A percentile compares a stretch with the other conserved stretches of the same genome.
Conservation (phyloP, 2,329 filamentous ascomycete genomes). For the Chrysosphaeria jannelii region DNA sequence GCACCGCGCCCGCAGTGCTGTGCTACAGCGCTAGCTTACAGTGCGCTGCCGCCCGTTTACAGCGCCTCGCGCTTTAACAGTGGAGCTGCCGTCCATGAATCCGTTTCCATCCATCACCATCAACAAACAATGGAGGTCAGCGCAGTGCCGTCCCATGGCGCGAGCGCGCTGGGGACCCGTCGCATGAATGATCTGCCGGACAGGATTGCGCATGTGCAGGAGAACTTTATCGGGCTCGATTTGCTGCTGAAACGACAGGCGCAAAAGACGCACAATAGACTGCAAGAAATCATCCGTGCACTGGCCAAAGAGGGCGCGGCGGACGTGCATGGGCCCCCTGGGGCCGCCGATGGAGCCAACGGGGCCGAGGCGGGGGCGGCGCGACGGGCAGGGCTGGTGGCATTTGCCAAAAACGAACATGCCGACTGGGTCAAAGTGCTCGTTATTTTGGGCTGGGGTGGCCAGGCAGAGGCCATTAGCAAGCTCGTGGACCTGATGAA, state of each 20-base stretch:
- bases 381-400: conserved; percentile 47
- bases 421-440: conserved; percentile 79
- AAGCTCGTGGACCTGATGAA: conserved; percentile 66
- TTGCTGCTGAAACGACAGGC: conserved; percentile 48
- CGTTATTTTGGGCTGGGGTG: conserved; percentile 73
- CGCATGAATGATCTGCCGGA: conserved; percentile 26
- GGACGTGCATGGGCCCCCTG: conserved; percentile 6
- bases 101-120: no score
- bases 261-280: conserved; percentile 54
- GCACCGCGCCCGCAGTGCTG: no score
- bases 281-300: conserved; percentile 38
- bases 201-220: conserved; percentile 39
- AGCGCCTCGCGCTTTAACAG: no score
- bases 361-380: conserved; percentile 31
- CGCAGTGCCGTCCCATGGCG: no score
- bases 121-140: no score
- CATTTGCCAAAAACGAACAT: conserved; percentile 53
- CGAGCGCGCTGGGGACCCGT: no score
- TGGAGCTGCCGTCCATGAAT: no score
- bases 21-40: no score
- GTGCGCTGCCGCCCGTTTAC: no score
- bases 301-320: conserved; percentile 38
- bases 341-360: conserved; percentile 28
- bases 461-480: conserved; percentile 47
- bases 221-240: conserved; percentile 47